These are phyloP conservation scores for Syzygium aqueum DNA, from an alignment of 345 rosid genomes.

Conservation along the genomic window DNA sequence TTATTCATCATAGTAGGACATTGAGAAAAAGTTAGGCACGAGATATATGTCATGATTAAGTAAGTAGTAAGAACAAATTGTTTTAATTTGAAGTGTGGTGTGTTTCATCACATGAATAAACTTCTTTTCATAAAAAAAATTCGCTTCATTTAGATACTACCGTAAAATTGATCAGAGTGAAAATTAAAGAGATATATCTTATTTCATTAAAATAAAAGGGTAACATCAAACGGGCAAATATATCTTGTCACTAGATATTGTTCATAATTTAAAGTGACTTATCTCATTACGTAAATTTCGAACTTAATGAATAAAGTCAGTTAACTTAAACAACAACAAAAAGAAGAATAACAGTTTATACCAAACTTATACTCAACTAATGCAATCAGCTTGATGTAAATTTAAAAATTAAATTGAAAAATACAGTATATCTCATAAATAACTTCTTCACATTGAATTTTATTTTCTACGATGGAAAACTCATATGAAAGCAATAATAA, in stretches of 20 bases:
- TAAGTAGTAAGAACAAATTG: neutral
- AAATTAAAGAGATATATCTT: neutral
- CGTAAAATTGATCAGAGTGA: neutral
- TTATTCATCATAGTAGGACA: neutral
- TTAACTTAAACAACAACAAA: neutral
- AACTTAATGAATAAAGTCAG: neutral
- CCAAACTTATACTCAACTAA: too few relatives aligned
- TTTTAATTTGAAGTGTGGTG: neutral
- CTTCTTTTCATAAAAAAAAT: neutral
- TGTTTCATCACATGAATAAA: neutral
- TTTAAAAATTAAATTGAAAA: neutral
- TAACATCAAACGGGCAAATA: neutral
- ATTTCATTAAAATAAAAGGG: neutral
- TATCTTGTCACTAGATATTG: neutral
- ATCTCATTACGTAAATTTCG: neutral
- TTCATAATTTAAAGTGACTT: neutral
- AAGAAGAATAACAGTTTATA: too few relatives aligned
- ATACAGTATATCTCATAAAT: fast-evolving
- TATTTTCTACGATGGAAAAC: neutral
- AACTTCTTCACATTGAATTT: neutral
- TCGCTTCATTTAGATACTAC: neutral
- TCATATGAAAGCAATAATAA: too few relatives aligned
- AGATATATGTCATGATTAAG: neutral
- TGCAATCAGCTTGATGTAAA: neutral
- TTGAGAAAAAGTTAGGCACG: neutral